Base-by-base conservation (phyloP, 768 basidiomycete species). In the Serendipita sp. region DNA sequence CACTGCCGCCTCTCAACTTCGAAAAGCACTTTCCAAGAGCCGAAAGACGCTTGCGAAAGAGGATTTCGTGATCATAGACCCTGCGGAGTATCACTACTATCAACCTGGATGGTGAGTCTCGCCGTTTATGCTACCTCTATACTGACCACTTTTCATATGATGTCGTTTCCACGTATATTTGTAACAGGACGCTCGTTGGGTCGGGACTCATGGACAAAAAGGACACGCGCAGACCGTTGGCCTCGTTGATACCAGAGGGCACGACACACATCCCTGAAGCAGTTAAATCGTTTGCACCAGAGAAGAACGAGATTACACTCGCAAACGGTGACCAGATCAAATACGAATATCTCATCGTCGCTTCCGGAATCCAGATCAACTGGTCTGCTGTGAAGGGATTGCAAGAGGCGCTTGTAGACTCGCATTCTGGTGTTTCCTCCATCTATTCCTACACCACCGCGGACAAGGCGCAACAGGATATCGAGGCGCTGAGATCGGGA, bases 371-470 rank as follows among this genome's bases (percentile, higher is more conserved):
- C 30, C 83, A 95, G 74, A 86, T 79, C 71, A 93, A 96, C 70
- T 95, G 83, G 79, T 78, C 81, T 65, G 80, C 75, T 26, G 83
- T 98, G 66, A 90, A 91, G 60, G 75, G 75, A 1, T 76, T 99
- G 3, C 71, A 80, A 17, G 77, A 80, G 63, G 95, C 91, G 0
- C 79, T 99, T 20, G 77, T 79, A n/a, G 83, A 92, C 69, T 79
- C 86, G 13, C 71, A 75, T 3, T 87, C 87, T 1, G 86, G 87
- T 2, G 93, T 99, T 33, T 90, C 91, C 5, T 87, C 88, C 7
- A 96, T 96, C 65, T 97, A 97, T 75, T 88, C 87, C 0, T 90
- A 90, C 72, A 81, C 88, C 61, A 86, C 89, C 3, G 89, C 86
- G 69, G 91, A 96, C 74, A 93, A 91, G 73, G 82, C 82, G 16